phyloP scores from a whole-genome alignment of 768 basidiomycete genomes.

The Leccinellum luteum region DNA sequence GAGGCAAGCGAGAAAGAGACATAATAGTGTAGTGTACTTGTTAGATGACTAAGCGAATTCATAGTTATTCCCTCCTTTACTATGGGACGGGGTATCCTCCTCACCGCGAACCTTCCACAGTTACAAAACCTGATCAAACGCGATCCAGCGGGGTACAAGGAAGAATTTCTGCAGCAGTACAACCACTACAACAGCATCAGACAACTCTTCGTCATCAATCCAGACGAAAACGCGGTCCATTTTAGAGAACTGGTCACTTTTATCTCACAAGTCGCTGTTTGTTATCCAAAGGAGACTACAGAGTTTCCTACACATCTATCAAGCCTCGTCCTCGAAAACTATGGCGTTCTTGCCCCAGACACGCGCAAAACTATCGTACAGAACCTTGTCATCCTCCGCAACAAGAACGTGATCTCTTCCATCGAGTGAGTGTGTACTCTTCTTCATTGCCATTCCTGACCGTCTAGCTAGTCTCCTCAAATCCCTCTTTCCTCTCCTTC shows the following conservation, averaged over 20 bases:
- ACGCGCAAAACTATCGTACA: slow-evolving; percentile 83
- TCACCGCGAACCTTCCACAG: slow-evolving; percentile 89
- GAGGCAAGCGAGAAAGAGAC: background rate
- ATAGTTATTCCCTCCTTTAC: too few species aligned
- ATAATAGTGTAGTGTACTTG: slow-evolving; percentile 1
- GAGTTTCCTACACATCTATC: slow-evolving; percentile 83
- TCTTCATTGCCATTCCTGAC: slow-evolving; percentile 3
- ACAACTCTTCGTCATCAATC: slow-evolving; percentile 78
- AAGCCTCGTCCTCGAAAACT: slow-evolving; percentile 73
- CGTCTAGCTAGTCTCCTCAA: slow-evolving; percentile 65
- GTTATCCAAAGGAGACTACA: slow-evolving; percentile 89
- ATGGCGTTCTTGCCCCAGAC: slow-evolving; percentile 72
- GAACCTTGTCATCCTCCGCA: slow-evolving; percentile 89
- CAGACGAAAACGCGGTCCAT: slow-evolving; percentile 80
- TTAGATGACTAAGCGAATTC: slow-evolving; percentile 19
- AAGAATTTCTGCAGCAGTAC: slow-evolving; percentile 97
- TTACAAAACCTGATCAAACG: slow-evolving; percentile 97
- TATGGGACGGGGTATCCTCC: slow-evolving; percentile 36
- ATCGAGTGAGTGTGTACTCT: slow-evolving; percentile 67
- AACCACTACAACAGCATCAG: slow-evolving; percentile 88
- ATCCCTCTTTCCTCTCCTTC: slow-evolving; percentile 90
- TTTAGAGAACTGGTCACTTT: slow-evolving; percentile 89
- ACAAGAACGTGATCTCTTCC: slow-evolving; percentile 89
- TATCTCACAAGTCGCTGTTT: slow-evolving; percentile 73
- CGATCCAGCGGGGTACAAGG: slow-evolving; percentile 84